phyloP scores from a whole-genome alignment of 2,329 filamentous ascomycete genomes.

The Byssochlamys sp. region DNA sequence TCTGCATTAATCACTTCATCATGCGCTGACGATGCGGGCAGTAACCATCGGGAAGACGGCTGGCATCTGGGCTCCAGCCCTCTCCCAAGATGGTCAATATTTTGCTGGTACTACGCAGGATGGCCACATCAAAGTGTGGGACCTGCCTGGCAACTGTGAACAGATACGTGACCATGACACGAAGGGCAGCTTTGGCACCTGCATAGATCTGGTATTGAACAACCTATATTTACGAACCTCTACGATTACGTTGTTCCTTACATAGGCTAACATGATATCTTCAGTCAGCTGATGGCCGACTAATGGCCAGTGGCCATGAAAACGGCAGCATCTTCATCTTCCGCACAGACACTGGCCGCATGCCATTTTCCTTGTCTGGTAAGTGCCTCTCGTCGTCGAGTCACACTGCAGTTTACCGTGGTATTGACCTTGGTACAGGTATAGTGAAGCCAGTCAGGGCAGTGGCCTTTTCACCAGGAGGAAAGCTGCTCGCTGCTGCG shows the following conservation, averaged over 20 bases:
- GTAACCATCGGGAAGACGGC: constrained; percentile 50
- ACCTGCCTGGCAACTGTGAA: constrained; percentile 46
- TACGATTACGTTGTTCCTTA: constrained; percentile 1
- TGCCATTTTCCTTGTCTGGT: constrained; percentile 78
- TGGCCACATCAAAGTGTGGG: constrained; percentile 83
- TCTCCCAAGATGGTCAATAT: constrained; percentile 74
- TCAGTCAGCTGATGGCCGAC: constrained; percentile 62
- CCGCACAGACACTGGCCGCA: constrained; percentile 76
- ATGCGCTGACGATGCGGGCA: constrained; percentile 5
- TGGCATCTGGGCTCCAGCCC: constrained; percentile 76
- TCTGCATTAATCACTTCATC: neutral
- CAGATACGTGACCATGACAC: constrained; percentile 82
- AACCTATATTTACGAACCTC: constrained; percentile 11
- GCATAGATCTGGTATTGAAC: constrained; percentile 59
- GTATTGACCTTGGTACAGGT: constrained; percentile 40
- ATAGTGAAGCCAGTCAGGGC: constrained; percentile 77
- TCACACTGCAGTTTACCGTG: neutral
- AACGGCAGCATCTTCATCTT: constrained; percentile 90
- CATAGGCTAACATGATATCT: constrained; percentile 8
- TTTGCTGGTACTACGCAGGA: constrained; percentile 81
- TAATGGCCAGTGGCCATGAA: constrained; percentile 86
- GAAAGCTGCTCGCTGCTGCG: constrained; percentile 74
- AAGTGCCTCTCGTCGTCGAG: constrained; percentile 16
- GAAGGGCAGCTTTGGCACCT: constrained; percentile 82
- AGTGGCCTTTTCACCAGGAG: constrained; percentile 78